These are phyloP conservation scores for Nevesoporus exiguus DNA, from an alignment of 768 basidiomycete genomes.

Conservation along the genomic window DNA sequence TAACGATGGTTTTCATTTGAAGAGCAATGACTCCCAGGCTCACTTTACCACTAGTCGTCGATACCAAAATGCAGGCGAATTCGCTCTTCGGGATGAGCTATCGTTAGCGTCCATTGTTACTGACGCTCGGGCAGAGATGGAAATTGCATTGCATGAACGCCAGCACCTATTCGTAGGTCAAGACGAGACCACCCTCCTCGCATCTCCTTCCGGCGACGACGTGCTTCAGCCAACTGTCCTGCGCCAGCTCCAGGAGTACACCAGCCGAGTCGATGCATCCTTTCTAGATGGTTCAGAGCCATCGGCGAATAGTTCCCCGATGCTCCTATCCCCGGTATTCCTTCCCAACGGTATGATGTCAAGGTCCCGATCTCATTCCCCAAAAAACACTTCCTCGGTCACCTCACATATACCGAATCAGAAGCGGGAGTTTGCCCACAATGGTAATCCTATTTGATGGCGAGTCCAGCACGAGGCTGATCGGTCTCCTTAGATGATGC, in stretches of 20 bases:
- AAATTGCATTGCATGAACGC: neutral
- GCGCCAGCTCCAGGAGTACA: slow-evolving; percentile 18
- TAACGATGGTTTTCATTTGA: slow-evolving; percentile 17
- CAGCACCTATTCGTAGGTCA: neutral
- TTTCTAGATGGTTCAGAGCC: neutral
- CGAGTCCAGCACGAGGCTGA: slow-evolving; percentile 5
- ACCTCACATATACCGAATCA: neutral
- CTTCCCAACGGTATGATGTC: neutral
- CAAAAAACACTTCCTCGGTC: neutral
- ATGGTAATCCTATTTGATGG: slow-evolving; percentile 6
- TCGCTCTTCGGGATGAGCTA: slow-evolving; percentile 24
- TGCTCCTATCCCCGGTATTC: neutral
- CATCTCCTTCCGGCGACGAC: slow-evolving; percentile 1
- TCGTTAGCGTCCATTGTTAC: neutral
- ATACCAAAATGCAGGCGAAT: slow-evolving; percentile 9
- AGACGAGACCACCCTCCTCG: slow-evolving; percentile 12
- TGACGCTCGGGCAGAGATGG: neutral
- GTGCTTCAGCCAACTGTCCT: slow-evolving; percentile 6
- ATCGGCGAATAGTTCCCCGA: neutral
- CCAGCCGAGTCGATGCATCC: slow-evolving; percentile 2
- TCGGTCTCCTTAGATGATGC: slow-evolving; percentile 10
- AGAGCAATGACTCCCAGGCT: slow-evolving; percentile 8
- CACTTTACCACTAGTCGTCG: neutral
- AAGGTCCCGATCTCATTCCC: neutral
- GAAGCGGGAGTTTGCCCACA: slow-evolving; percentile 13